phyloP scores from a whole-genome alignment of 305 asterid genomes.

The Rubia tinctorum region DNA sequence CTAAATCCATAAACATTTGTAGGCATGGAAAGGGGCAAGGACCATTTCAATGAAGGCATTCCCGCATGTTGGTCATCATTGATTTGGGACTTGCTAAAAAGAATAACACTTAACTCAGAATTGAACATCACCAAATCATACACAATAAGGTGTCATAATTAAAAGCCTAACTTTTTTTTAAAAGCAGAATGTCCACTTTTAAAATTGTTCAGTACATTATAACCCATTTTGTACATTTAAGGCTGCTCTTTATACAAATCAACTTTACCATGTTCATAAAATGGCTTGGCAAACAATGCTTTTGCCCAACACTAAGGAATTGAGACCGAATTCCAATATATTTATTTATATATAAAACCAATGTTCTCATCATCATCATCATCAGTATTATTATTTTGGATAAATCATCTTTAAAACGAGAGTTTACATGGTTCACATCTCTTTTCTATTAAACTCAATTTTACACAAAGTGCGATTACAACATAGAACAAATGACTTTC shows the following conservation, averaged over 20 bases:
- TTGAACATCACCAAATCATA: neutral
- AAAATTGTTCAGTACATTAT: neutral
- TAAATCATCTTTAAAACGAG: too few species aligned
- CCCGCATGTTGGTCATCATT: neutral
- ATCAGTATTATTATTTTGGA: too few species aligned
- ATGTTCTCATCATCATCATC: too few species aligned
- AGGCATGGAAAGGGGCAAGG: neutral
- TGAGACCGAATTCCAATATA: neutral
- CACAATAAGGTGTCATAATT: neutral
- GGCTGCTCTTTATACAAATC: neutral
- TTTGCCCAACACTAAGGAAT: neutral
- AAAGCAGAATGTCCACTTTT: neutral
- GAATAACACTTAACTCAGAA: neutral
- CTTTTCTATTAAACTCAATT: too few species aligned
- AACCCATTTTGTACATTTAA: too few species aligned
- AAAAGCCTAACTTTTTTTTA: neutral
- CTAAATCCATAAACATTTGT: neutral
- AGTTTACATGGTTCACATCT: too few species aligned
- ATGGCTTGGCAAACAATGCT: neutral
- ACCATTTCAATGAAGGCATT: neutral
- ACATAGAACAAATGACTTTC: too few species aligned
- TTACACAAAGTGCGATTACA: too few species aligned
- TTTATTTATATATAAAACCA: too few species aligned
- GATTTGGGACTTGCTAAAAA: neutral
- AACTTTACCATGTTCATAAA: neutral